A percentile compares a stretch with the other conserved stretches of the same genome.
Evolutionary conservation across 257 asterid genomes (phyloP).

Genomic region (Sherardia arvensis): DNA sequence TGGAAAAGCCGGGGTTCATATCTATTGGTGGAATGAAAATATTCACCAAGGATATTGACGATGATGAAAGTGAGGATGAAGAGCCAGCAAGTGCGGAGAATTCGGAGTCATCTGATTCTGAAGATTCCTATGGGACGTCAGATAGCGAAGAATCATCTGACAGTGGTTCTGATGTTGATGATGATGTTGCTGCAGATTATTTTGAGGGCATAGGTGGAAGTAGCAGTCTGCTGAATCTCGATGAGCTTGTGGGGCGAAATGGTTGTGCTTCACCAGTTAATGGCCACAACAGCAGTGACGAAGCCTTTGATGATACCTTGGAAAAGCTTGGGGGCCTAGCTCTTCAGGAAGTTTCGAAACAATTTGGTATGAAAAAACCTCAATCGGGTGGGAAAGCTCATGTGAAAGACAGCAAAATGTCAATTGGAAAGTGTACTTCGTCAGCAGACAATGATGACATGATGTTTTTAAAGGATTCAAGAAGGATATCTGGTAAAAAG

Average conservation of each 20-base stretch:
- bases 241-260: conserved; percentile 39
- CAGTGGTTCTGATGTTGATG: conserved; percentile 77
- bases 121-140: conserved; percentile 38
- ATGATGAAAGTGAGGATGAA: conserved; percentile 18
- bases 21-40: conserved; percentile 69
- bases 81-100: conserved; percentile 40
- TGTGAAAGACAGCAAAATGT: conserved; percentile 19
- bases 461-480: conserved; percentile 61
- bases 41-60: conserved; percentile 53
- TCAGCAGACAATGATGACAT: conserved; percentile 51
- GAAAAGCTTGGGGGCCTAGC: conserved; percentile 63
- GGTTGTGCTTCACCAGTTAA: conserved; percentile 29
- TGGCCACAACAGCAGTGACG: conserved; percentile 21
- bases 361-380: conserved; percentile 51
- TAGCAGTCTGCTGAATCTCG: conserved; percentile 36
- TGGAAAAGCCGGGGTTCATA: conserved; percentile 55
- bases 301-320: conserved; percentile 37
- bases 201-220: conserved; percentile 69
- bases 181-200: conserved; percentile 84
- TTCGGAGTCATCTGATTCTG: conserved; percentile 43
- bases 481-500: conserved; percentile 66
- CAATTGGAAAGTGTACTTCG: conserved; percentile 24
- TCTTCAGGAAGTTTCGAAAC: conserved; percentile 79
- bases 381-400: conserved; percentile 30
- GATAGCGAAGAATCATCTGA: conserved; percentile 41